Conservation (phyloP, 441 rosid species). For the Pelargonium australe region DNA sequence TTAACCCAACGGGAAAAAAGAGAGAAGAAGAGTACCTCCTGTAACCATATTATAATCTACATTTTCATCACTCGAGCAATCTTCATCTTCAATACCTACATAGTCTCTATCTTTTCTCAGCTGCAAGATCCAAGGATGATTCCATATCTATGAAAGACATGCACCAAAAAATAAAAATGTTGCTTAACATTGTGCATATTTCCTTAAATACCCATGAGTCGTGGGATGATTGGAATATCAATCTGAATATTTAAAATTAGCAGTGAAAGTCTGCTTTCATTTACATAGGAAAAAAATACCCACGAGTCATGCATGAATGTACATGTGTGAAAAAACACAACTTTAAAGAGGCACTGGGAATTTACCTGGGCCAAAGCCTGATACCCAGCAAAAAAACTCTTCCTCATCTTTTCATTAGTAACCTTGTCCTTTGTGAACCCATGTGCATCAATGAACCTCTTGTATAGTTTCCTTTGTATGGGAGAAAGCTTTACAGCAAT, state of each 20-base stretch:
- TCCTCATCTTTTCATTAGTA: constrained; percentile 64
- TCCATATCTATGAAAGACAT: constrained; percentile 70
- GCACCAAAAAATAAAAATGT: neutral
- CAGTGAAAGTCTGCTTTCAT: too few species aligned
- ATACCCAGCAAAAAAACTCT: constrained; percentile 96
- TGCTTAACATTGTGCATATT: neutral
- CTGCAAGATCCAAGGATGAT: constrained; percentile 98
- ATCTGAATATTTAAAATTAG: too few species aligned
- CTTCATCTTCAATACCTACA: constrained; percentile 74
- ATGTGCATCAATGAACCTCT: constrained; percentile 87
- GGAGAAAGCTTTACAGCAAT: constrained; percentile 93
- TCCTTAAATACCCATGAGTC: neutral
- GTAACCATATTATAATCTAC: constrained; percentile 55
- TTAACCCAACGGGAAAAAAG: constrained; percentile 8
- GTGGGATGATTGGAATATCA: too few species aligned
- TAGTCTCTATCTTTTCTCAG: constrained; percentile 72
- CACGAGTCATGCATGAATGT: neutral
- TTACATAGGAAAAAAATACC: too few species aligned
- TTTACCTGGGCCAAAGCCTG: constrained; percentile 98
- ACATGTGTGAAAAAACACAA: constrained; percentile 9
- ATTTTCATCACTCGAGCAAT: constrained; percentile 96
- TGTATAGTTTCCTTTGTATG: constrained; percentile 82
- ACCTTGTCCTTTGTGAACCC: constrained; percentile 61
- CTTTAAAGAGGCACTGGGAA: constrained; percentile 16
- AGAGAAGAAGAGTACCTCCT: constrained; percentile 54